A percentile compares a stretch with the other conserved stretches of the same genome.
phyloP scores from a whole-genome alignment of 495 filamentous ascomycete genomes.

The Hypoxylon crocopeplum region DNA sequence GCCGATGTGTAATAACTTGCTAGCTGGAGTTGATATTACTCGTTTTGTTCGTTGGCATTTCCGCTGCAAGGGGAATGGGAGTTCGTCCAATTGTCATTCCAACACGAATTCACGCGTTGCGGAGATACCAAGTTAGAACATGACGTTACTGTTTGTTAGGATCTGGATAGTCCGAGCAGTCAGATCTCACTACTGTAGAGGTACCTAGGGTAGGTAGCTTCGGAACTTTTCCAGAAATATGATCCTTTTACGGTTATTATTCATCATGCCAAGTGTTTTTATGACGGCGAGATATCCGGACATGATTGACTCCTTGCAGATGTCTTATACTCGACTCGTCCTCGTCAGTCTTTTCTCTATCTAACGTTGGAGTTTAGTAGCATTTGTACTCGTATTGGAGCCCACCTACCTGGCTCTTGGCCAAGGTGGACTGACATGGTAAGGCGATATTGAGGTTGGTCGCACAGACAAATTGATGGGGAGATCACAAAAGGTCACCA shows the following conservation, averaged over 20 bases:
- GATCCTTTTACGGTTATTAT: background rate
- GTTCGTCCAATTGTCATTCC: conserved; percentile 19
- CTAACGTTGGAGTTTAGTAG: too few species aligned
- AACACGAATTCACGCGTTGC: too few species aligned
- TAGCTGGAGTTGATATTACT: conserved; percentile 2
- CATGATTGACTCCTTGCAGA: background rate
- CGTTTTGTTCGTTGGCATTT: conserved; percentile 8
- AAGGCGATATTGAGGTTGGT: conserved; percentile 16
- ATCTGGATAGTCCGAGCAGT: background rate
- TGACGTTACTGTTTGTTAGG: background rate
- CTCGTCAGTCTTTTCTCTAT: too few species aligned
- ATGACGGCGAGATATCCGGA: background rate
- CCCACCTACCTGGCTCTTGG: conserved; percentile 28
- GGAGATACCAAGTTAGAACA: background rate
- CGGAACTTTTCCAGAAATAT: too few species aligned
- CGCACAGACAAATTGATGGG: conserved; percentile 1
- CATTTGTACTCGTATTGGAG: background rate
- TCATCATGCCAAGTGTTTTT: background rate
- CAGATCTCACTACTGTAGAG: too few species aligned
- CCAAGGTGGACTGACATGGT: conserved; percentile 19
- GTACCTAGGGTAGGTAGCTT: too few species aligned
- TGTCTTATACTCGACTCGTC: background rate
- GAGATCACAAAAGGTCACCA: background rate
- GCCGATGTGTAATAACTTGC: conserved; percentile 6
- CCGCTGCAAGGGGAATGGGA: conserved; percentile 34